phyloP scores from a whole-genome alignment of 1,139 yeast genomes.

The Kluyveromyces sp. region DNA sequence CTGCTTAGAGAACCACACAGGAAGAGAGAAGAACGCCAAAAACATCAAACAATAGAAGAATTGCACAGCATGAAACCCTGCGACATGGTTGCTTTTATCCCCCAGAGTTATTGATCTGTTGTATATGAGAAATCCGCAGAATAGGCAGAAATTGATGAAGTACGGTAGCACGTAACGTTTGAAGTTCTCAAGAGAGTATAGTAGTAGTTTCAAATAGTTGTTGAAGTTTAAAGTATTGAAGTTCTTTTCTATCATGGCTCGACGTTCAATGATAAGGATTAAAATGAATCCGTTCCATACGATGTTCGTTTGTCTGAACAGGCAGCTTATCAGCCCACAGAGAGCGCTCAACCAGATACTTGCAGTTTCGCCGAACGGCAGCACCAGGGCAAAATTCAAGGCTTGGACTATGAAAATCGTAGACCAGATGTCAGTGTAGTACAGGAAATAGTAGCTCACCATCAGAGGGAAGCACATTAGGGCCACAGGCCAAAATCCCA shows the following conservation, averaged over 20 bases:
- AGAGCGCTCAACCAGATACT: conserved; percentile 38
- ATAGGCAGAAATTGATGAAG: conserved; percentile 43
- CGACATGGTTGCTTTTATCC: conserved; percentile 77
- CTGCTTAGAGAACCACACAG: conserved; percentile 50
- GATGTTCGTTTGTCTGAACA: conserved; percentile 86
- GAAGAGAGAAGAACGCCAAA: conserved; percentile 56
- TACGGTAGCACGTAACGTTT: conserved; percentile 43
- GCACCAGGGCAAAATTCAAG: conserved; percentile 36
- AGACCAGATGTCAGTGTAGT: conserved; percentile 93
- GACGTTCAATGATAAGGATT: conserved; percentile 48
- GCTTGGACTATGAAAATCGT: conserved; percentile 56
- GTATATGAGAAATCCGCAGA: conserved; percentile 47
- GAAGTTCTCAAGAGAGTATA: conserved; percentile 34
- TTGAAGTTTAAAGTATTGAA: conserved; percentile 34
- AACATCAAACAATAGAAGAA: conserved; percentile 70
- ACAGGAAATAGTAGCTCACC: conserved; percentile 64
- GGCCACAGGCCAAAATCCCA: conserved; percentile 43
- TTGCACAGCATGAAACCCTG: conserved; percentile 71
- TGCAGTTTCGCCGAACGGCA: conserved; percentile 31
- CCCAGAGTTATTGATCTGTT: conserved; percentile 79
- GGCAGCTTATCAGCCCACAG: conserved; percentile 51
- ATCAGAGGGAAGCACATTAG: conserved; percentile 62
- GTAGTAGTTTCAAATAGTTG: conserved; percentile 34
- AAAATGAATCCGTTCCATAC: conserved; percentile 73
- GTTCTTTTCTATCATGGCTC: conserved; percentile 36